These are phyloP conservation scores for Cladosporium sp. DNA, from an alignment of 2,329 filamentous ascomycete species.

Conservation along the genomic window DNA sequence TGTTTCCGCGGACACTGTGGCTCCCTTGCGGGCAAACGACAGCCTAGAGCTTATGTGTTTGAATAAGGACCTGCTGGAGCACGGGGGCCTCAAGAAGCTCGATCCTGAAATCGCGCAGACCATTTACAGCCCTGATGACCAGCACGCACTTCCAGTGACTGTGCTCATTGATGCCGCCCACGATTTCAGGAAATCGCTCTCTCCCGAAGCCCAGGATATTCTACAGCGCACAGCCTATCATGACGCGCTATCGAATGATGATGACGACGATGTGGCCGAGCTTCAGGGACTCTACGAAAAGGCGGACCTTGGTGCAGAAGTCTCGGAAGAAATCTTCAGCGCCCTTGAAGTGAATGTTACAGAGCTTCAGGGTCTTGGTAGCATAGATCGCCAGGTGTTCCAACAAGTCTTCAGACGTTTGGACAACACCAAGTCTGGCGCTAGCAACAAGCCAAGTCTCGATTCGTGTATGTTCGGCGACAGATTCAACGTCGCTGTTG, in stretches of 20 bases:
- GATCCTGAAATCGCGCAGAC: conserved; percentile 7
- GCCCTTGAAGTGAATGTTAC: conserved; percentile 66
- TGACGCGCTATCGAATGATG: neutral
- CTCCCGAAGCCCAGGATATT: conserved; percentile 18
- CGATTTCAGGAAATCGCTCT: conserved; percentile 20
- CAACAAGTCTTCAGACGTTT: conserved; percentile 43
- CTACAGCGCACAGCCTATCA: conserved; percentile 41
- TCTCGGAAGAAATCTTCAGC: conserved; percentile 75
- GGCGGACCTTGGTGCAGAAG: conserved; percentile 70
- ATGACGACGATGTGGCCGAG: conserved; percentile 49
- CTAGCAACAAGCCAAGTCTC: conserved; percentile 20
- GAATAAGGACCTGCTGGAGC: conserved; percentile 45
- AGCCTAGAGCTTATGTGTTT: conserved; percentile 66
- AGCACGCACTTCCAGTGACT: conserved; percentile 12
- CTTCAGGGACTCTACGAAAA: conserved; percentile 75
- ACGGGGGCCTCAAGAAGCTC: conserved; percentile 7
- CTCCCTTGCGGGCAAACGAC: conserved; percentile 68
- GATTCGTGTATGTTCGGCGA: conserved; percentile 66
- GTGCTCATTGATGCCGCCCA: conserved; percentile 21
- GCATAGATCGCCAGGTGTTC: conserved; percentile 28
- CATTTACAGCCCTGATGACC: conserved; percentile 13
- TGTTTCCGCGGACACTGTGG: conserved; percentile 74
- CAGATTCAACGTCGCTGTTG: conserved; percentile 67
- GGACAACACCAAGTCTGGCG: conserved; percentile 45
- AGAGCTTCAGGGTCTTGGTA: conserved; percentile 54